phyloP scores from a whole-genome alignment of 805 yeast species.

The Alloascoidea africana region DNA sequence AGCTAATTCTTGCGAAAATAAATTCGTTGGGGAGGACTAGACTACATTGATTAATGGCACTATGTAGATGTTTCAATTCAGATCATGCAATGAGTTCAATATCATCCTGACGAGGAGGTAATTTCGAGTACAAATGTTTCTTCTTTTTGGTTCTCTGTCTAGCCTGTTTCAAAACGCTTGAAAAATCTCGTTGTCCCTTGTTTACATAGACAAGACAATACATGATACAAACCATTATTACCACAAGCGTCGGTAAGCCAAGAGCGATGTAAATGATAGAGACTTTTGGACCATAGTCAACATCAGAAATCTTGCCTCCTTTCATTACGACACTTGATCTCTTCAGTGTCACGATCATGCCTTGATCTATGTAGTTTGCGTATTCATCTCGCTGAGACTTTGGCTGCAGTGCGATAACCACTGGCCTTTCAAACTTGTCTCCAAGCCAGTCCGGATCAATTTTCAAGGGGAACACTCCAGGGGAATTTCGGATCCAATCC shows the following conservation, averaged over 20 bases:
- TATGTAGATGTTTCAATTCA: too few species aligned
- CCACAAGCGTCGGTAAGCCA: neutral
- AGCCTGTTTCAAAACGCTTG: neutral
- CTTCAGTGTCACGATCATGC: constrained; percentile 28
- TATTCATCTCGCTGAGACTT: constrained; percentile 50
- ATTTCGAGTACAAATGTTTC: neutral
- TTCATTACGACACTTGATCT: constrained; percentile 1
- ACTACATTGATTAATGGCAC: too few species aligned
- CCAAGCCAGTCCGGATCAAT: constrained; percentile 51
- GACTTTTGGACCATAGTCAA: neutral
- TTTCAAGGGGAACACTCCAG: constrained; percentile 52
- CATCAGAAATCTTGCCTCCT: neutral
- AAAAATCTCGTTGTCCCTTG: neutral
- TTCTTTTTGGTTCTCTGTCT: neutral
- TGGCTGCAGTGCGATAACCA: constrained; percentile 63
- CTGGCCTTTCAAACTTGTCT: constrained; percentile 34
- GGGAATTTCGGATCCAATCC: constrained; percentile 52
- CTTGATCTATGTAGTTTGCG: constrained; percentile 36
- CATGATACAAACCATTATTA: neutral
- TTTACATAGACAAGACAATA: neutral
- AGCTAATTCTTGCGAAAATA: too few species aligned
- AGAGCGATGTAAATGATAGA: neutral
- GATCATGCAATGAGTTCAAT: too few species aligned
- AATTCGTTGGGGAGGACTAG: too few species aligned
- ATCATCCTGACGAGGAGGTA: neutral